Evolutionary conservation across 2,329 filamentous ascomycete species (phyloP).

Genomic region (Harringtonia aguacate): DNA sequence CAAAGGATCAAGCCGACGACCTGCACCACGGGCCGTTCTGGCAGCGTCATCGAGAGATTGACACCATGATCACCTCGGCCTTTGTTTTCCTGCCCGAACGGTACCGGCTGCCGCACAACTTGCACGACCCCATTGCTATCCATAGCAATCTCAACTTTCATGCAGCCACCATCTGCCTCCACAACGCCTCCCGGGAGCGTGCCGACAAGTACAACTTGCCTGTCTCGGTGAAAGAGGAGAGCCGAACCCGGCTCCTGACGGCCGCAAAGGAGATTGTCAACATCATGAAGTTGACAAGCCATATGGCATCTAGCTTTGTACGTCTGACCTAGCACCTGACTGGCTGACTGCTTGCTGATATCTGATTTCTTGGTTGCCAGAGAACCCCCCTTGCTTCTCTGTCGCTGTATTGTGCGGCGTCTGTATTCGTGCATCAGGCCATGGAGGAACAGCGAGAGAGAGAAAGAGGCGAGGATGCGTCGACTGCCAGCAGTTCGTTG

Average conservation of each 20-base stretch:
- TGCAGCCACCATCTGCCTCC: slow-evolving; percentile 76
- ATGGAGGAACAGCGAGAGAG: slow-evolving; percentile 33
- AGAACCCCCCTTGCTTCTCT: slow-evolving; percentile 66
- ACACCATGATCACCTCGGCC: slow-evolving; percentile 67
- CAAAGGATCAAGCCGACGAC: slow-evolving; percentile 63
- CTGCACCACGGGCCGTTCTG: slow-evolving; percentile 69
- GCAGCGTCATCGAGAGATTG: slow-evolving; percentile 73
- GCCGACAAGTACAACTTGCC: slow-evolving; percentile 62
- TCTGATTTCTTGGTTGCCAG: slow-evolving; percentile 38
- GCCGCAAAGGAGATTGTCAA: slow-evolving; percentile 77
- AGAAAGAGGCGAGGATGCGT: slow-evolving; percentile 19
- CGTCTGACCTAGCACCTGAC: slow-evolving; percentile 18
- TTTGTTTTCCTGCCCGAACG: slow-evolving; percentile 69
- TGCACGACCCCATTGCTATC: slow-evolving; percentile 61
- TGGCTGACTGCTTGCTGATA: slow-evolving; percentile 16
- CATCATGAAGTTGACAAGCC: slow-evolving; percentile 69
- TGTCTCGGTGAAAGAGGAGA: slow-evolving; percentile 54
- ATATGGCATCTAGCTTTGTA: slow-evolving; percentile 38
- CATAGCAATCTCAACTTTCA: slow-evolving; percentile 86
- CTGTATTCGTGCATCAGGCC: slow-evolving; percentile 73
- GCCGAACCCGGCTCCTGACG: slow-evolving; percentile 62
- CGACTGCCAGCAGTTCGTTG: too few species aligned
- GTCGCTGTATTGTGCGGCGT: slow-evolving; percentile 73
- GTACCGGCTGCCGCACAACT: slow-evolving; percentile 58
- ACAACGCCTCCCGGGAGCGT: slow-evolving; percentile 80